A percentile compares a stretch with the other conserved stretches of the same genome.
Evolutionary conservation across 2,329 filamentous ascomycete species (phyloP).

Genomic region (Mariannaea elegans): DNA sequence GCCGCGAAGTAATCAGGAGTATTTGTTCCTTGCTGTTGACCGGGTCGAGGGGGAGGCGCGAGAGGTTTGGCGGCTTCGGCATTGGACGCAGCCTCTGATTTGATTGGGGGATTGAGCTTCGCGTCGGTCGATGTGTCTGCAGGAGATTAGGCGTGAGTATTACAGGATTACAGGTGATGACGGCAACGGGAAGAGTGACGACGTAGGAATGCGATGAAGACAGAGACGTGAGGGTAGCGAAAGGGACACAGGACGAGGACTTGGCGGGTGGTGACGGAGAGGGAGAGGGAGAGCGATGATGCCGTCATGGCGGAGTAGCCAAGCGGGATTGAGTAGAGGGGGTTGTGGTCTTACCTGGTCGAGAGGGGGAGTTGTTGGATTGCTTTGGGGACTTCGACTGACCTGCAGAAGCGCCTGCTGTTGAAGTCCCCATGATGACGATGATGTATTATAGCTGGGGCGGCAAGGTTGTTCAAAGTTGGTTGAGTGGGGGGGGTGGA

Average conservation of each 20-base stretch:
- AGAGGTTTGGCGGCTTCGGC: constrained; percentile 71
- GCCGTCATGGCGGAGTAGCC: constrained; percentile 35
- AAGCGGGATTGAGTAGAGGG: constrained; percentile 18
- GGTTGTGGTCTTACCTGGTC: constrained; percentile 51
- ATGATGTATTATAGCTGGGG: constrained; percentile 55
- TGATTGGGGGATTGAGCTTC: constrained; percentile 57
- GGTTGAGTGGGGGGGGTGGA: constrained; percentile 43
- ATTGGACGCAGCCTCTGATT: constrained; percentile 61
- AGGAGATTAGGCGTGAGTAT: constrained; percentile 34
- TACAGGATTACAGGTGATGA: constrained; percentile 26
- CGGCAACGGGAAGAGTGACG: constrained; percentile 21
- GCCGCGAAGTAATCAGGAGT: constrained; percentile 76
- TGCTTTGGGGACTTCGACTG: constrained; percentile 60
- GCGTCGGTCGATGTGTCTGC: constrained; percentile 55
- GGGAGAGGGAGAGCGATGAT: constrained; percentile 35
- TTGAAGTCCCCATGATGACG: constrained; percentile 60
- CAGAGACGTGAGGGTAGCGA: constrained; percentile 5
- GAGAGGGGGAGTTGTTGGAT: constrained; percentile 52
- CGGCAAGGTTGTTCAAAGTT: constrained; percentile 39
- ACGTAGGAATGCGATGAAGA: constrained; percentile 26
- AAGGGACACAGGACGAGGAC: constrained; percentile 24
- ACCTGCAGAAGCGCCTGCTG: constrained; percentile 51
- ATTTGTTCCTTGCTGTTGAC: constrained; percentile 59
- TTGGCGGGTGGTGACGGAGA: constrained; percentile 30
- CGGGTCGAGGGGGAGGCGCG: constrained; percentile 74